phyloP scores from a whole-genome alignment of 768 basidiomycete species.

The Asterophora parasitica region DNA sequence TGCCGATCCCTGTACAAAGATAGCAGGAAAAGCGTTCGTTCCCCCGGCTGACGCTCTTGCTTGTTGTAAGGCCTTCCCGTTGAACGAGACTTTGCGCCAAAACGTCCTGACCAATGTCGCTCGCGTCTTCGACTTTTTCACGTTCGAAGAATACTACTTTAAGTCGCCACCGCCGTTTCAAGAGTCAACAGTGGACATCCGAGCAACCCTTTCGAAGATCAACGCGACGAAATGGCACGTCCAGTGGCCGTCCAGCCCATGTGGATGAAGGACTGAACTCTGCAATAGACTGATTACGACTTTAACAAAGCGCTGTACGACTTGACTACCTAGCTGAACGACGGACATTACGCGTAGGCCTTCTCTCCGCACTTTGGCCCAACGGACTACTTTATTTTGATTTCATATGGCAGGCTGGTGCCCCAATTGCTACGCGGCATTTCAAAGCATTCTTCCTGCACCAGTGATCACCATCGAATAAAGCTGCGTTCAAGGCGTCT shows the following conservation, averaged over 20 bases:
- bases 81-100: slow-evolving; percentile 51
- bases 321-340: slow-evolving; percentile 52
- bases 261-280: neutral
- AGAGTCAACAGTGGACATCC: slow-evolving; percentile 52
- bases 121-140: slow-evolving; percentile 49
- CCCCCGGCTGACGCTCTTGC: slow-evolving; percentile 51
- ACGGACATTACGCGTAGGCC: slow-evolving; percentile 59
- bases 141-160: slow-evolving; percentile 49
- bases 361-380: neutral
- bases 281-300: slow-evolving; percentile 55
- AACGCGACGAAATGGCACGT: slow-evolving; percentile 42
- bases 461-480: slow-evolving; percentile 49
- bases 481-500: slow-evolving; percentile 42
- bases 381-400: neutral
- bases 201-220: slow-evolving; percentile 42
- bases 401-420: slow-evolving; percentile 44
- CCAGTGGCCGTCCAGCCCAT: slow-evolving; percentile 8
- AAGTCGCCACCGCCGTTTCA: slow-evolving; percentile 49
- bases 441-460: slow-evolving; percentile 53
- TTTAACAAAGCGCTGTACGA: slow-evolving; percentile 56
- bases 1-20: slow-evolving; percentile 34
- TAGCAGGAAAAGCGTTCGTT: slow-evolving; percentile 40
- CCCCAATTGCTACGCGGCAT: slow-evolving; percentile 49
- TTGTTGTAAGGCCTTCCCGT: slow-evolving; percentile 53
- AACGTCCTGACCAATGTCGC: slow-evolving; percentile 45